Percentiles rank a stretch among this genome's conserved stretches.
phyloP scores from a whole-genome alignment of 345 rosid species.

The Eucalyptus tenuipes region DNA sequence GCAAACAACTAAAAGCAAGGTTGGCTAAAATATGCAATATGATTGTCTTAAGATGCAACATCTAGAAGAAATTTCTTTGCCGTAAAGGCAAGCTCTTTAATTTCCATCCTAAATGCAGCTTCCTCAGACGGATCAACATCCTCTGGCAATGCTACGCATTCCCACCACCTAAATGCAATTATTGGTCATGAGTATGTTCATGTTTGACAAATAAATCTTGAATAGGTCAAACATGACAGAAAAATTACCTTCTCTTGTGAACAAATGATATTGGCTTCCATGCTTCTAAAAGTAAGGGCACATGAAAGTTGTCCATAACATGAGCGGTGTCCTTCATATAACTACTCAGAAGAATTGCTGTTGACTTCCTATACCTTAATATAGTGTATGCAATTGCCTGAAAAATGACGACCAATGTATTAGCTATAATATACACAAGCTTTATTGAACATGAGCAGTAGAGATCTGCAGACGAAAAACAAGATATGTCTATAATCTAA shows the following conservation, averaged over 20 bases:
- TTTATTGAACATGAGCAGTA: background rate
- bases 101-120: slow-evolving; percentile 58
- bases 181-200: background rate
- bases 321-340: background rate
- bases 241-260: slow-evolving; percentile 58
- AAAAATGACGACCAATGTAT: background rate
- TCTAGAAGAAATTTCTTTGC: slow-evolving; percentile 13
- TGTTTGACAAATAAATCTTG: background rate
- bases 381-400: slow-evolving; percentile 70
- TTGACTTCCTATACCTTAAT: slow-evolving; percentile 61
- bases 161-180: slow-evolving; percentile 78
- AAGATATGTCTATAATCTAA: background rate
- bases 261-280: slow-evolving; percentile 88
- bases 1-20: background rate
- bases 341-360: slow-evolving; percentile 9
- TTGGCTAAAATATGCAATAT: background rate
- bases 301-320: background rate
- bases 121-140: slow-evolving; percentile 69
- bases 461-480: background rate
- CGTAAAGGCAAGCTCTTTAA: slow-evolving; percentile 59
- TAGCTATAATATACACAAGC: background rate
- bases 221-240: background rate
- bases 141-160: slow-evolving; percentile 68
- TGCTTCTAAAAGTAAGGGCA: slow-evolving; percentile 6
- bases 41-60: background rate